These are phyloP conservation scores for Salix udensis DNA, from an alignment of 345 rosid species.

Conservation along the genomic window DNA sequence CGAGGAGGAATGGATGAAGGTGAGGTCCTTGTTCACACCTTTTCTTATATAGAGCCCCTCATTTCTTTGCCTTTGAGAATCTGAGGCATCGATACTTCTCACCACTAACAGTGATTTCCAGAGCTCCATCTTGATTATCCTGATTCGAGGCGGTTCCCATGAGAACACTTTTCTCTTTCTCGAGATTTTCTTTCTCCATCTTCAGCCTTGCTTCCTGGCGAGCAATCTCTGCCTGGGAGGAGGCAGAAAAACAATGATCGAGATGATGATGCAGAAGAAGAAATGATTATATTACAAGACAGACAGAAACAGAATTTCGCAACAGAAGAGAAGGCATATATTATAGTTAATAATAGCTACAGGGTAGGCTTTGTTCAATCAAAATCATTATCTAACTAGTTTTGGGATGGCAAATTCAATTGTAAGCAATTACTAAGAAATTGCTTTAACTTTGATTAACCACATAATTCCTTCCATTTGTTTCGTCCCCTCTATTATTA, in stretches of 20 bases:
- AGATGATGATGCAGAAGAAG: no score
- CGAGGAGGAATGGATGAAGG: neutral
- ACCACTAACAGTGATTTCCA: conserved; percentile 93
- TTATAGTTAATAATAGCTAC: no score
- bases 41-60: conserved; percentile 14
- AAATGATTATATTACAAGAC: neutral
- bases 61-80: conserved; percentile 93
- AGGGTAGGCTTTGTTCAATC: no score
- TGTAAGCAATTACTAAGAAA: no score
- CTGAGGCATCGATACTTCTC: conserved; percentile 88
- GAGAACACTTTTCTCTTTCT: conserved; percentile 93
- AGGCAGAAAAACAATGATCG: neutral
- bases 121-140: conserved; percentile 95
- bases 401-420: no score
- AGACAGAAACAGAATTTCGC: neutral
- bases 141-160: conserved; percentile 97
- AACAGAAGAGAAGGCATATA: no score
- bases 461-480: no score
- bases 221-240: conserved; percentile 72
- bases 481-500: no score
- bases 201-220: conserved; percentile 92
- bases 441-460: no score
- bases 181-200: conserved; percentile 92
- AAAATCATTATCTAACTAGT: no score
- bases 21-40: neutral